Evolutionary conservation across 352 stramenopile species (phyloP).

Genomic region (Pythium rishiriense): DNA sequence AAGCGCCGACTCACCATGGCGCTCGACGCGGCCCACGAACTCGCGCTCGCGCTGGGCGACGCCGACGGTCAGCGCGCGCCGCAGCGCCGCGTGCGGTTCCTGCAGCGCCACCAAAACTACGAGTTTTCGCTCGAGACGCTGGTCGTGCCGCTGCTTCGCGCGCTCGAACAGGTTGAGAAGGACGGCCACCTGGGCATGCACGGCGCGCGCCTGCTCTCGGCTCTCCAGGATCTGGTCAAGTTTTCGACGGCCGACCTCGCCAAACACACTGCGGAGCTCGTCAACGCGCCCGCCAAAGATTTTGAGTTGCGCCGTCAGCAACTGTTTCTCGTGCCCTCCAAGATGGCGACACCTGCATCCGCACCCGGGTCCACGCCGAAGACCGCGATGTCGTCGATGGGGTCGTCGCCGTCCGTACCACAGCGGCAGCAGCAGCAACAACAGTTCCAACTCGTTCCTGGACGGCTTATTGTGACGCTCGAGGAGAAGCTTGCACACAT

Average conservation of each 20-base stretch:
- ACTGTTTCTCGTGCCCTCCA: conserved; percentile 36
- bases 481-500: conserved; percentile 24
- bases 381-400: neutral
- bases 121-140: conserved; percentile 66
- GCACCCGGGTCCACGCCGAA: conserved; percentile 14
- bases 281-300: conserved; percentile 37
- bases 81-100: conserved; percentile 41
- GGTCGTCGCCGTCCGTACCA: neutral
- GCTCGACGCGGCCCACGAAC: conserved; percentile 54
- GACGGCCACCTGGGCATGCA: conserved; percentile 44
- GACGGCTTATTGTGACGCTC: conserved; percentile 11
- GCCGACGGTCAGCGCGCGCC: conserved; percentile 13
- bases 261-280: conserved; percentile 43
- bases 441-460: conserved; percentile 3
- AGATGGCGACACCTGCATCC: neutral
- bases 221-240: conserved; percentile 41
- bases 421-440: conserved; percentile 13
- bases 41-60: conserved; percentile 39
- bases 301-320: conserved; percentile 54
- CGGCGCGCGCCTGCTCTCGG: conserved; percentile 41
- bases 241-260: conserved; percentile 39
- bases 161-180: conserved; percentile 55
- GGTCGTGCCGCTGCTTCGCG: conserved; percentile 54
- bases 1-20: conserved; percentile 74
- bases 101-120: conserved; percentile 70